Evolutionary conservation across 352 stramenopile species (phyloP), one percentile per base, ranked within the genome.

Genomic region (Elongisporangium undulatum): DNA sequence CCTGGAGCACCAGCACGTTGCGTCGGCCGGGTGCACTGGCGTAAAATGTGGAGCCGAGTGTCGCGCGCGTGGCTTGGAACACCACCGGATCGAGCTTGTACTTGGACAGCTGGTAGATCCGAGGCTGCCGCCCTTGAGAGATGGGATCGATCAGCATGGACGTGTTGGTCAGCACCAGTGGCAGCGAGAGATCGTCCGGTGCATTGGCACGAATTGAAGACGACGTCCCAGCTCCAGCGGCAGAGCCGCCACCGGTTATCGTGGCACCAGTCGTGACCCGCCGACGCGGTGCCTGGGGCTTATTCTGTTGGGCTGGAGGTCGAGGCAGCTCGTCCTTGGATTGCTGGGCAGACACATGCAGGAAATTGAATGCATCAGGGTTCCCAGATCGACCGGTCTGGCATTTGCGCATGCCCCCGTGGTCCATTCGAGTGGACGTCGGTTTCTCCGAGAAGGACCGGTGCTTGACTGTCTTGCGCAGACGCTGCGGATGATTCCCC

Each of bases 1-100:
- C 60, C n/a, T 79, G 66, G 21, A 89, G 50, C 0, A 60, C 68
- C 45, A 83, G 61, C 4, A 89, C 56, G 60, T 87, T 87, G 7
- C 58, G 50, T n/a, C 57, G 56, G 20, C 49, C 22, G 19, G 61
- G 58, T 12, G 58, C 9, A 17, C 9, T 63, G 26, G 24, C 49
- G 12, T 66, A 61, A 49, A 83, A 83, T 21, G 66, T 72, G 38
- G 56, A 62, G 29, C 62, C 66, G 41, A 83, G 66, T 2, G 67
- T 67, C 21, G 75, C 49, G 55, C 56, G 19, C 9, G 67, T 65
- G 2, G 69, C 50, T 63, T 83, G 74, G 22, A 66, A 81, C 20
- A 81, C 41, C 15, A 71, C 67, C 10, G 74, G 74, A 17, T 82
- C 72, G 41, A 84, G 64, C 4, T 71, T 76, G 53, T 83, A 83